Percentiles rank a stretch among this genome's conserved stretches.
Conservation (phyloP, 2,329 filamentous ascomycete genomes). For the Aureobasidium sp. region DNA sequence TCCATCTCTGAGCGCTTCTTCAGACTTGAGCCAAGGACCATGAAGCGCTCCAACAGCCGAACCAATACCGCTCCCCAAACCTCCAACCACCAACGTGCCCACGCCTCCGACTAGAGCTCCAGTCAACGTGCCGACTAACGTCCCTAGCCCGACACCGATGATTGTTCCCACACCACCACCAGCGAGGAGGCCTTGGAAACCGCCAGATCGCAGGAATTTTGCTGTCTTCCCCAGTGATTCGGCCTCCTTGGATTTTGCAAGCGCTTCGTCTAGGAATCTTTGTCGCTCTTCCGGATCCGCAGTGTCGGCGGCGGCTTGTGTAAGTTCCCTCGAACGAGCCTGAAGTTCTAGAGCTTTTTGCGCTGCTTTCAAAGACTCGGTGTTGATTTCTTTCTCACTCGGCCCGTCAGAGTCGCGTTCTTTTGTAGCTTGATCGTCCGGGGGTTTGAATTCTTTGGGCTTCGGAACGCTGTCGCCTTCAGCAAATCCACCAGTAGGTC, state of each 20-base stretch:
- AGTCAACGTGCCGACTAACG: slow-evolving; percentile 23
- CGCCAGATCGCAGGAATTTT: slow-evolving; percentile 25
- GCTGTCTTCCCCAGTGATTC: slow-evolving; percentile 29
- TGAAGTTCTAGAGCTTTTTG: slow-evolving; percentile 22
- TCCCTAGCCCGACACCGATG: slow-evolving; percentile 24
- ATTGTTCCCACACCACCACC: slow-evolving; percentile 25
- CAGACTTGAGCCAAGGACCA: slow-evolving; percentile 27
- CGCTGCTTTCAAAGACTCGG: slow-evolving; percentile 25
- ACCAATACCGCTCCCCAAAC: slow-evolving; percentile 22
- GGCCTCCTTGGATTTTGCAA: slow-evolving; percentile 25
- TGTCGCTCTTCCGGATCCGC: slow-evolving; percentile 29
- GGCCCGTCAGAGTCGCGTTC: background rate
- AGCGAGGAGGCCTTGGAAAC: slow-evolving; percentile 26
- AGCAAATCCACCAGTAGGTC: background rate
- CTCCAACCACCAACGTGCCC: slow-evolving; percentile 28
- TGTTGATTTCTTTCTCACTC: background rate
- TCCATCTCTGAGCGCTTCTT: slow-evolving; percentile 21
- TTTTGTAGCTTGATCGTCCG: background rate
- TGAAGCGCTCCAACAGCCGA: slow-evolving; percentile 29
- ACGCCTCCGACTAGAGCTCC: slow-evolving; percentile 24
- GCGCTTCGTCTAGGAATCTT: slow-evolving; percentile 26
- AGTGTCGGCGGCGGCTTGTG: slow-evolving; percentile 24
- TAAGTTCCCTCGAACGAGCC: slow-evolving; percentile 24
- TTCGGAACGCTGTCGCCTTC: background rate
- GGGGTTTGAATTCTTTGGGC: background rate